These are phyloP conservation scores for Arthrinium puccinioides DNA, from an alignment of 2,329 filamentous ascomycete genomes.

Conservation along the genomic window DNA sequence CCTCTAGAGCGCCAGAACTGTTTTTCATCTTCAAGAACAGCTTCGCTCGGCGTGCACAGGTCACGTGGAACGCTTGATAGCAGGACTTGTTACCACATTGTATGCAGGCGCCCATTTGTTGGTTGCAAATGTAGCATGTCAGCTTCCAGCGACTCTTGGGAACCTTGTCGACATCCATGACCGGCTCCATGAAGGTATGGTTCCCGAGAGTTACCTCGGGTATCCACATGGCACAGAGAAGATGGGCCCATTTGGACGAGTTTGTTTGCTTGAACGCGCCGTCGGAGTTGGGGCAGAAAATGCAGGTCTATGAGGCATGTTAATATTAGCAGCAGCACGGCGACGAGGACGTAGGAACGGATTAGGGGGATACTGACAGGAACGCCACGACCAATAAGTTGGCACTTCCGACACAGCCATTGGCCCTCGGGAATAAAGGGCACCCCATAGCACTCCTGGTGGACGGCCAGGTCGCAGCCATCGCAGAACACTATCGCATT, in stretches of 20 bases:
- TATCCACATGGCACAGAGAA: constrained; percentile 97
- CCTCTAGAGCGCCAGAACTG: constrained; percentile 67
- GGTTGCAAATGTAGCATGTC: constrained; percentile 92
- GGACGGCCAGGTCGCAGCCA: constrained; percentile 92
- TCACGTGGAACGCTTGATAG: constrained; percentile 95
- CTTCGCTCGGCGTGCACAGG: constrained; percentile 80
- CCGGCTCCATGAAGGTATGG: constrained; percentile 94
- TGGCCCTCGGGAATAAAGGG: constrained; percentile 98
- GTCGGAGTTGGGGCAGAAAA: constrained; percentile 96
- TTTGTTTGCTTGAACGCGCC: constrained; percentile 98
- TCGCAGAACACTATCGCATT: constrained; percentile 99
- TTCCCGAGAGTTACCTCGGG: constrained; percentile 94
- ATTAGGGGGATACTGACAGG: constrained; percentile 48
- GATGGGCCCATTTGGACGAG: constrained; percentile 90
- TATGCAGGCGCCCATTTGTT: constrained; percentile 96
- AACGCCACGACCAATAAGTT: constrained; percentile 85
- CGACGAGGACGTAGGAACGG: not conserved
- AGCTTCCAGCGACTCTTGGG: constrained; percentile 91
- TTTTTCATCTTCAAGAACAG: constrained; percentile 97
- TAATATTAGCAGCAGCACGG: constrained; percentile 7
- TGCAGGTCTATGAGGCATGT: constrained; percentile 60
- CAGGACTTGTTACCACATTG: constrained; percentile 97
- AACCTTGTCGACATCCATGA: constrained; percentile 96
- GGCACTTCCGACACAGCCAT: constrained; percentile 96
- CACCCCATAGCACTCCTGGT: constrained; percentile 98